phyloP scores from a whole-genome alignment of 1,284 basidiomycete genomes.

The Irpex sp. region DNA sequence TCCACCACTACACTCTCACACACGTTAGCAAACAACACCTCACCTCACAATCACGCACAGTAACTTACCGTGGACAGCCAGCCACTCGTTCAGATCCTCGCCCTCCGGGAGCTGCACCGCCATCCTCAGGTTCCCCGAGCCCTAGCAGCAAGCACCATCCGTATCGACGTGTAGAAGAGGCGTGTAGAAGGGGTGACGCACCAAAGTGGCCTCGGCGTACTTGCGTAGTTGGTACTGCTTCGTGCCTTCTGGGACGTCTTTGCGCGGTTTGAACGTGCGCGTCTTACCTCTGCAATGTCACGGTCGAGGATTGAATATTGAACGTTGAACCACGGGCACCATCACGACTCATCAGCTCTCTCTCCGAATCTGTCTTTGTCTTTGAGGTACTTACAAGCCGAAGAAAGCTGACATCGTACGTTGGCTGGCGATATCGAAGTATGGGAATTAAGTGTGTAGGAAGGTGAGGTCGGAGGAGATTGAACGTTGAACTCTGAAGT shows the following conservation, averaged over 20 bases:
- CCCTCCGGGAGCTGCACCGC: conserved; percentile 93
- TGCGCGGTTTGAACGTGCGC: conserved; percentile 94
- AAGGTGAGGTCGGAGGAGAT: not conserved
- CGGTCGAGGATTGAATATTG: not conserved
- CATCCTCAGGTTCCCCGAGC: conserved; percentile 87
- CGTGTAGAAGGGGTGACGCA: conserved; percentile 25
- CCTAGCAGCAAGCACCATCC: conserved; percentile 39
- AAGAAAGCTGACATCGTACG: conserved; percentile 77
- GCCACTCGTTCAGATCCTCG: conserved; percentile 94
- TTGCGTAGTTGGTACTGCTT: conserved; percentile 97
- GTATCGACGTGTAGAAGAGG: no score
- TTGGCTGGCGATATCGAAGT: no score
- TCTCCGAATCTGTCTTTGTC: not conserved
- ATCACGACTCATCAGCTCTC: not conserved
- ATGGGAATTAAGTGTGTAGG: no score
- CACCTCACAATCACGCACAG: not conserved
- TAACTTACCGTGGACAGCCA: conserved; percentile 87
- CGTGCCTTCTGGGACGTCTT: conserved; percentile 93
- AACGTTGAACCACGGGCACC: no score
- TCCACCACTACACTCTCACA: conserved; percentile 69
- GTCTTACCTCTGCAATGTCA: conserved; percentile 69
- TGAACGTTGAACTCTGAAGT: not conserved
- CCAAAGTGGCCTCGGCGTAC: conserved; percentile 95
- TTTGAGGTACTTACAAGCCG: conserved; percentile 57
- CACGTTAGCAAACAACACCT: not conserved